Percentiles rank a stretch among this genome's conserved stretches.
phyloP scores from a whole-genome alignment of 2,329 filamentous ascomycete genomes.

The Elsinoe australis region DNA sequence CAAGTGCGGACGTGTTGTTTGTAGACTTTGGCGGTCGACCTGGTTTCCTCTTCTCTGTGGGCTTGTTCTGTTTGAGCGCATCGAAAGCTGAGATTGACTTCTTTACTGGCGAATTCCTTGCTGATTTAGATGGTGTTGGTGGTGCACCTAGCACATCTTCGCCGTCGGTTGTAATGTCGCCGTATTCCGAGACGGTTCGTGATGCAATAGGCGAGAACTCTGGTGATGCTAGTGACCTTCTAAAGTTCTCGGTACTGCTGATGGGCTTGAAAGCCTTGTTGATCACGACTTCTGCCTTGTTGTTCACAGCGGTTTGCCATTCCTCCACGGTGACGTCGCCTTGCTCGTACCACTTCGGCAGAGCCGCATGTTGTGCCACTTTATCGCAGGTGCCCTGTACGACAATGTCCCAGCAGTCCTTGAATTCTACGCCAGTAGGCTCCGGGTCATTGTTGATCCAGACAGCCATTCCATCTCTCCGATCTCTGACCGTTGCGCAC shows the following conservation, averaged over 20 bases:
- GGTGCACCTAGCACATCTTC: conserved; percentile 26
- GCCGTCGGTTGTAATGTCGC: conserved; percentile 20
- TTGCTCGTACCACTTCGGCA: conserved; percentile 52
- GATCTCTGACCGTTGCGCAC: conserved; percentile 75
- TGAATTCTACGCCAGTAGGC: conserved; percentile 74
- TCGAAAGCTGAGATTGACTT: conserved; percentile 21
- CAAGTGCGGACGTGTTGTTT: too few relatives aligned
- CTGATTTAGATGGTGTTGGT: conserved; percentile 29
- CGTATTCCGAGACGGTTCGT: conserved; percentile 24
- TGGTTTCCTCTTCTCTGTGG: conserved; percentile 12
- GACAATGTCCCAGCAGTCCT: conserved; percentile 87
- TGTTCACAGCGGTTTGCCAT: conserved; percentile 28
- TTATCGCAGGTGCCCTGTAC: conserved; percentile 82
- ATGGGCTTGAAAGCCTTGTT: conserved; percentile 20
- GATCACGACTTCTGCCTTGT: conserved; percentile 34
- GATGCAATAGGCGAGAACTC: conserved; percentile 1
- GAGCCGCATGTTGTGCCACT: conserved; percentile 64
- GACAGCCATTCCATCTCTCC: conserved; percentile 68
- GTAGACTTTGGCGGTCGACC: conserved; percentile 4
- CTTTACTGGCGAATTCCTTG: conserved; percentile 23
- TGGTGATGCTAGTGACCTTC: conserved; percentile 27
- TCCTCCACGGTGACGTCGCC: conserved; percentile 41
- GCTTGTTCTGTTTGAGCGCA: conserved; percentile 12
- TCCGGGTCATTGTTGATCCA: conserved; percentile 92
- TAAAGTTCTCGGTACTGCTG: conserved; percentile 25